phyloP scores from a whole-genome alignment of 352 stramenopile species.

The Halophytophthora polymorphica region DNA sequence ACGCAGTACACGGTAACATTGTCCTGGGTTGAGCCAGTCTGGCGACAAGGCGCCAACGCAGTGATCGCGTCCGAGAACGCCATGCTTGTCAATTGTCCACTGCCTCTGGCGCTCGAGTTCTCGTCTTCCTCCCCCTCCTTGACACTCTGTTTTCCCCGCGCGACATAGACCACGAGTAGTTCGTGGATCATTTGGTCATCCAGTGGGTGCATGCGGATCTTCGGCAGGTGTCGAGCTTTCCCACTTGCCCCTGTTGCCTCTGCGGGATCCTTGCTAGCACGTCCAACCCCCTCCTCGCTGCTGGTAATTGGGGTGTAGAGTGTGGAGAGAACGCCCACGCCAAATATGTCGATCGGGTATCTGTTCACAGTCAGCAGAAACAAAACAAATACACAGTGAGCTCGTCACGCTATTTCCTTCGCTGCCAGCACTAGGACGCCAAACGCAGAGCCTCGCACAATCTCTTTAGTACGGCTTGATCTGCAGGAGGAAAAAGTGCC shows the following conservation, averaged over 20 bases:
- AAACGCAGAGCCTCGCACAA: conserved; percentile 17
- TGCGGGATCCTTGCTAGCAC: not conserved
- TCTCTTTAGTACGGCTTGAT: conserved; percentile 24
- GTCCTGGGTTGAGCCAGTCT: conserved; percentile 1
- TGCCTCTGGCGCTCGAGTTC: not conserved
- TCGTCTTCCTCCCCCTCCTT: not conserved
- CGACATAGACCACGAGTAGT: conserved; percentile 34
- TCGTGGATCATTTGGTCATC: conserved; percentile 26
- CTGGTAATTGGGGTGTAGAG: conserved; percentile 27
- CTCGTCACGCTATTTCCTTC: not conserved
- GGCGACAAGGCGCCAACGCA: conserved; percentile 13
- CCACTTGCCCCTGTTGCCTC: not conserved
- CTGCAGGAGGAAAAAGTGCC: conserved; percentile 10
- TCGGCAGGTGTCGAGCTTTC: not conserved
- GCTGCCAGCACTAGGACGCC: not conserved
- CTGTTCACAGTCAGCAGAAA: conserved; percentile 15
- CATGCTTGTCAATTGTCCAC: conserved; percentile 22
- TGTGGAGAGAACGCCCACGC: conserved; percentile 22
- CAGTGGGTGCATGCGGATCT: conserved; percentile 22
- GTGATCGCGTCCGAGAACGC: conserved; percentile 30
- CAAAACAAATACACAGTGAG: conserved; percentile 1
- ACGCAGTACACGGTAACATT: conserved; percentile 12
- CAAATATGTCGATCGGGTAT: conserved; percentile 31
- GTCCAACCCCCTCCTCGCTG: not conserved
- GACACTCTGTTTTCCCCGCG: conserved; percentile 11